Evolutionary conservation across 345 rosid species (phyloP), one percentile per base, ranked within the genome.

Genomic region (Eucalyptus sideroxylon): DNA sequence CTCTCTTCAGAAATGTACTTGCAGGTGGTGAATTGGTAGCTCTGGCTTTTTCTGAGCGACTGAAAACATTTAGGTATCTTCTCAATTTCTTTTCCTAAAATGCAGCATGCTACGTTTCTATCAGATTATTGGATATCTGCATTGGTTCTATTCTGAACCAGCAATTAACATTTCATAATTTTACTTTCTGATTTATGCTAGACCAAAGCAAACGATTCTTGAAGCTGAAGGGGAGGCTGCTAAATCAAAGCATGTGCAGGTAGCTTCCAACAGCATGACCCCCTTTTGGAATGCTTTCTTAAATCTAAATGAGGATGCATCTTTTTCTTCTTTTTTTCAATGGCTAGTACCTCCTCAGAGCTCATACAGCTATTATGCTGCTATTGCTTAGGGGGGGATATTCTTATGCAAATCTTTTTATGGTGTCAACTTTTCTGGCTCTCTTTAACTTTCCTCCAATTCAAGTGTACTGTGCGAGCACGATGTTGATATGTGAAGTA

Each of bases 181-280:
- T 65, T 30, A 15, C 56, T 87, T 47, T 30, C 49, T 92, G 89
- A 92, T 91, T 44, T 92, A 19, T 93, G 50, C 89, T 92, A 98
- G 99, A 91, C 99, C 99, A 56, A 98, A 96, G 95, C 99, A 96
- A 93, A 98, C 99, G 37, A 95, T 98, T 92, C 92, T 98, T 93
- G 99, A 98, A 94, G 96, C 99, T 88, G 99, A 98, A 96, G 99
- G 98, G 91, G 98, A 95, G 92, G 95, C 97, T 88, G 93, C 97
- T 90, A 97, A 93, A 92, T 96, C 96, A 87, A 98, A 97, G 92
- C 92, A 94, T 92, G 24, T 86, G 86, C 90, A 94, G 98, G 99
- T 97, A 91, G 90, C 87, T 50, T 69, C 60, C 56, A 19, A 42
- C 26, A 27, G 37, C 49, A 24, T 26, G 49, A 30, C 62, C 87